Evolutionary conservation across 2,329 filamentous ascomycete genomes (phyloP).

Genomic region (Furcasterigmium sp.): DNA sequence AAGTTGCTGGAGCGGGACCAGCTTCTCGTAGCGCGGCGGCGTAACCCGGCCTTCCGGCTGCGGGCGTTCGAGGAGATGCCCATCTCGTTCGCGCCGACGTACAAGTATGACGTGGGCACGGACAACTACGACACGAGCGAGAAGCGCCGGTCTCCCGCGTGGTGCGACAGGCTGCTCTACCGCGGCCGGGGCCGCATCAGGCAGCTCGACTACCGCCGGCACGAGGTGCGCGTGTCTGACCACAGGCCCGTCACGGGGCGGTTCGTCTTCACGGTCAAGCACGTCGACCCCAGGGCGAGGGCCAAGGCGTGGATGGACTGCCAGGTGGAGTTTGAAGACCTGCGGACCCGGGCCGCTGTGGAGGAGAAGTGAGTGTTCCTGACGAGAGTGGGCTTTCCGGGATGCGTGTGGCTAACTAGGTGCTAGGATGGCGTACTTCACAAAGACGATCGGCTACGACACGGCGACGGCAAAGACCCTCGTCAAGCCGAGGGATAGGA

Average conservation of each 20-base stretch:
- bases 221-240: slow-evolving; percentile 87
- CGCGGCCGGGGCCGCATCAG: slow-evolving; percentile 75
- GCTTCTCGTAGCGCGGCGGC: slow-evolving; percentile 78
- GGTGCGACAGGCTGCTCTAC: slow-evolving; percentile 93
- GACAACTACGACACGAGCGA: slow-evolving; percentile 93
- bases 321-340: slow-evolving; percentile 67
- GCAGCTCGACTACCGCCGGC: slow-evolving; percentile 81
- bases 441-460: slow-evolving; percentile 12
- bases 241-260: slow-evolving; percentile 85
- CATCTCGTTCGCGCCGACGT: slow-evolving; percentile 91
- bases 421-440: slow-evolving; percentile 11
- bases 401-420: slow-evolving; percentile 1
- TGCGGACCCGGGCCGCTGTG: slow-evolving; percentile 61
- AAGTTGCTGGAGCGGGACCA: slow-evolving; percentile 94
- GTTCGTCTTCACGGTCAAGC: slow-evolving; percentile 83
- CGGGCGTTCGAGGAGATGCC: slow-evolving; percentile 86
- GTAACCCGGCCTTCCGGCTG: slow-evolving; percentile 84
- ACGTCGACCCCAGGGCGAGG: slow-evolving; percentile 63
- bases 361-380: slow-evolving; percentile 67
- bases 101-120: slow-evolving; percentile 96
- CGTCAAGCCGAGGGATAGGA: slow-evolving; percentile 8
- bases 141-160: slow-evolving; percentile 89
- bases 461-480: slow-evolving; percentile 10
- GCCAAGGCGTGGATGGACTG: slow-evolving; percentile 66
- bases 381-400: background rate